phyloP scores from a whole-genome alignment of 192 early-diverging fungal species.

The Entrophospora sp. region DNA sequence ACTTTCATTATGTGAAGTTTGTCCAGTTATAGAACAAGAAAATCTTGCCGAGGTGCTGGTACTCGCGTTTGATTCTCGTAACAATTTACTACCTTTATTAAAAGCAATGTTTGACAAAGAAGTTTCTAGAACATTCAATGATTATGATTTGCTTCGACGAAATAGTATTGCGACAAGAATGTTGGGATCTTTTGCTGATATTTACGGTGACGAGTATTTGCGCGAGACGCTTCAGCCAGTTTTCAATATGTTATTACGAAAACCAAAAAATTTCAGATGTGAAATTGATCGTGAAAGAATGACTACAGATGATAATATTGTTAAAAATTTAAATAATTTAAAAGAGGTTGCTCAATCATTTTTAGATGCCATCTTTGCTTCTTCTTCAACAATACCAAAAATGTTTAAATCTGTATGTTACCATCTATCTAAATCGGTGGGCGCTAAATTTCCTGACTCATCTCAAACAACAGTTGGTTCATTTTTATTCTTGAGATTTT shows the following conservation, averaged over 20 bases:
- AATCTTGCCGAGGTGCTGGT: conserved; percentile 74
- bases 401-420: conserved; percentile 55
- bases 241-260: conserved; percentile 56
- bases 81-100: conserved; percentile 60
- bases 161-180: conserved; percentile 87
- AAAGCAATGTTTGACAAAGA: conserved; percentile 78
- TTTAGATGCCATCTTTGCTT: conserved; percentile 76
- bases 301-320: conserved; percentile 50
- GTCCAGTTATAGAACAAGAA: conserved; percentile 76
- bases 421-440: conserved; percentile 67
- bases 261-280: conserved; percentile 63
- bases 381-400: conserved; percentile 56
- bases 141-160: conserved; percentile 81
- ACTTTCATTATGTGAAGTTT: conserved; percentile 75
- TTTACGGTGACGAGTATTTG: conserved; percentile 75
- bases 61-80: conserved; percentile 71
- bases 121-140: conserved; percentile 68
- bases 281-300: conserved; percentile 82
- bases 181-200: conserved; percentile 73
- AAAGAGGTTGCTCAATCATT: conserved; percentile 63
- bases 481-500: conserved; percentile 91
- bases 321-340: conserved; percentile 71
- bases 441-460: conserved; percentile 71
- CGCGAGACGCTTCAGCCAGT: conserved; percentile 68
- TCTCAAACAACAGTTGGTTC: conserved; percentile 82